Base-by-base conservation (phyloP, 148 eudicot species). In the Agrostemma githago region DNA sequence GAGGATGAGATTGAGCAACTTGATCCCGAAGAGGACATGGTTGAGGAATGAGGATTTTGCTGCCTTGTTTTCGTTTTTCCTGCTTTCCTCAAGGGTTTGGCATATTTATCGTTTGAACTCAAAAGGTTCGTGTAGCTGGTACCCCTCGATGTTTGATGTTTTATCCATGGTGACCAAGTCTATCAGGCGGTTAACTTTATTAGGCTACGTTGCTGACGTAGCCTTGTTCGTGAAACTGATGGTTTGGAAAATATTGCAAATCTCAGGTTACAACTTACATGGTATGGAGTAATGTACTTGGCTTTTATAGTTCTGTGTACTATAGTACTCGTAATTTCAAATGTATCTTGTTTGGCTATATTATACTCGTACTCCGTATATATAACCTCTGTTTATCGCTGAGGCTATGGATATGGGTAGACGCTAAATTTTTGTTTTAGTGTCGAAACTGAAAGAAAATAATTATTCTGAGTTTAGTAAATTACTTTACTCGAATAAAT, bases 11-110 rank as follows among this genome's bases (percentile, higher is more conserved):
- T 79, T 5, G 86, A 77, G 66, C 72, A 68, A 7, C 62, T 53
- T 4, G 83, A 84, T 5, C 76, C 82, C 20, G 89, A 84, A 4
- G 87, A 80, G 0, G 84, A 82, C 20, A 12, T 65, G 69, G 67
- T 40, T 14, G 79, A 73, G 62, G 81, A 78, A 26, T 14, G 79
- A 73, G 62, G 81, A 78, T 40, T 68, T 38, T 71, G 81, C 64
- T 74, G 21, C 64, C 12, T 76, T 71, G 66, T 41, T 61, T 62
- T 21, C 38, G 3, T 51, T 51, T 51, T 51, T 15, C 56, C 56
- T 51, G 56, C 34, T 26, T 51, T 2, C 56, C 10, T 15, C 15
- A 10, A 51, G 14, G 14, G 56, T 51, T 51, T 51, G 56, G 56
- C 56, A 11, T 12, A 11, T 51, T 51, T 51, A 12, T 51, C 56